These are phyloP conservation scores for Colletotrichum noveboracense DNA, from an alignment of 2,329 filamentous ascomycete species.

Conservation along the genomic window DNA sequence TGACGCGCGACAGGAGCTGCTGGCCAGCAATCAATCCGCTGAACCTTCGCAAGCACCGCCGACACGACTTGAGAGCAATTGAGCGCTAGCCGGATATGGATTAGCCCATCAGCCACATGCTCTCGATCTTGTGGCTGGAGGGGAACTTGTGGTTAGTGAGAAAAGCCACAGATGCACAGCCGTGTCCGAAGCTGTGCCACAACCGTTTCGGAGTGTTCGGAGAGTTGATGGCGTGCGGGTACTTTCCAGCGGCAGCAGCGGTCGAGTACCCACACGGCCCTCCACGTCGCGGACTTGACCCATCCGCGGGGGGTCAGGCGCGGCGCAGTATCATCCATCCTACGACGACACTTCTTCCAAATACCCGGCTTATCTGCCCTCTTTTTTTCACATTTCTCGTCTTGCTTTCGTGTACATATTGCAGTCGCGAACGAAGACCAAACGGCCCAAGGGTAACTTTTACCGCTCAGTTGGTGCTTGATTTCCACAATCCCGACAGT, in stretches of 20 bases:
- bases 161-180: neutral
- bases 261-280: neutral
- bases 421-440: neutral
- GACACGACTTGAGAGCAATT: neutral
- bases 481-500: neutral
- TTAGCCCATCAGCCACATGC: neutral
- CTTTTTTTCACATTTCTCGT: neutral
- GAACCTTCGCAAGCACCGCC: neutral
- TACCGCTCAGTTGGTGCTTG: neutral
- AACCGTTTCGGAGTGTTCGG: neutral
- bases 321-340: neutral
- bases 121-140: neutral
- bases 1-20: slow-evolving; percentile 12
- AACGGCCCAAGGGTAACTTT: neutral
- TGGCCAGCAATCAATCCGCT: slow-evolving; percentile 3
- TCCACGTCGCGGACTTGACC: neutral
- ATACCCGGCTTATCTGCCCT: neutral
- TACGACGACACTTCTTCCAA: neutral
- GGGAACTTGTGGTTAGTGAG: neutral
- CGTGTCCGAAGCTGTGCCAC: neutral
- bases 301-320: neutral
- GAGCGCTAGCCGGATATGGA: neutral
- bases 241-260: neutral
- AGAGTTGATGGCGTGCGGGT: neutral
- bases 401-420: neutral